A percentile compares a stretch with the other conserved stretches of the same genome.
Conservation (phyloP, 1,284 basidiomycete species). For the Rhodotorula sp. region DNA sequence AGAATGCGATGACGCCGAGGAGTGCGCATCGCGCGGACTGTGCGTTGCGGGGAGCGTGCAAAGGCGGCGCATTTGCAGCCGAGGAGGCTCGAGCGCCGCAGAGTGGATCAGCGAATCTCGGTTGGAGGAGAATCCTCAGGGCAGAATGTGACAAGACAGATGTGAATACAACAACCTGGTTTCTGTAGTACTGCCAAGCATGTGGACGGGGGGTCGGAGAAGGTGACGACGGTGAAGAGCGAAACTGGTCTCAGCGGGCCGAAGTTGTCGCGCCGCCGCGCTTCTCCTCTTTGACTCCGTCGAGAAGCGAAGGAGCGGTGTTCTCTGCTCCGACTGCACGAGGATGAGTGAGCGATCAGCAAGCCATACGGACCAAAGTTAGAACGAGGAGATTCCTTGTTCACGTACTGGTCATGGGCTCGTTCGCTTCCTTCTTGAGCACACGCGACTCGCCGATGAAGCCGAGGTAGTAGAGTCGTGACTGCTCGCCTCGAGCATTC, state of each 20-base stretch:
- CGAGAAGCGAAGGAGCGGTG: conserved; percentile 23
- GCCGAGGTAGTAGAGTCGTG: conserved; percentile 70
- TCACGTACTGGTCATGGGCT: conserved; percentile 27
- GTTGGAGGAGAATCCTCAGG: not conserved
- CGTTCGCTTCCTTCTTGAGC: conserved; percentile 56
- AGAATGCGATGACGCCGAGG: too few relatives aligned
- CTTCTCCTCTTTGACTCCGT: conserved; percentile 35
- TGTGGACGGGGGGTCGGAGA: not conserved
- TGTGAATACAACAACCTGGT: conserved; percentile 9
- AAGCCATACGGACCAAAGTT: too few relatives aligned
- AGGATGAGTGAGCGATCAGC: not conserved
- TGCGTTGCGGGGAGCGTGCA: not conserved
- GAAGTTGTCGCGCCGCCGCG: conserved; percentile 17
- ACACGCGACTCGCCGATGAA: conserved; percentile 70
- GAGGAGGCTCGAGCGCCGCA: not conserved
- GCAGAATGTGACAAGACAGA: not conserved
- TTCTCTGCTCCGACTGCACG: conserved; percentile 35
- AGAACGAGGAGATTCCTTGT: not conserved
- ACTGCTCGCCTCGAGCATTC: conserved; percentile 61
- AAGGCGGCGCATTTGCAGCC: not conserved
- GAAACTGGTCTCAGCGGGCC: conserved; percentile 14
- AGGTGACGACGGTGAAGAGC: not conserved
- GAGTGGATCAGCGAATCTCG: not conserved
- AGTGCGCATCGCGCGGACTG: not conserved
- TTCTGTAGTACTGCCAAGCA: not conserved